A percentile compares a stretch with the other conserved stretches of the same genome.
phyloP scores from a whole-genome alignment of 345 rosid species.

The Conringia planisiliqua region DNA sequence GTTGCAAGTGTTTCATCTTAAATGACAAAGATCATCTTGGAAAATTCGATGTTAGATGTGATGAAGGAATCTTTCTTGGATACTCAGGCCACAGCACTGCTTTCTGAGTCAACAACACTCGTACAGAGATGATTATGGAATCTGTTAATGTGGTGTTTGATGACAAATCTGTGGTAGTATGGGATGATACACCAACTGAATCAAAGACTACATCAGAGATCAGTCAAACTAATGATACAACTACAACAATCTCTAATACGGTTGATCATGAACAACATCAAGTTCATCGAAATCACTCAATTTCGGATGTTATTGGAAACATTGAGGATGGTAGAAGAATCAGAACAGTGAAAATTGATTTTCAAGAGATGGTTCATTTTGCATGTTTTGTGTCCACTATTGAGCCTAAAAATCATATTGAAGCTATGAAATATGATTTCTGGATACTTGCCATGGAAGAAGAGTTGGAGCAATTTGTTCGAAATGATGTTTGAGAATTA shows the following conservation, averaged over 20 bases:
- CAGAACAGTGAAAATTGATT: neutral
- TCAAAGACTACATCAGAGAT: too few species aligned
- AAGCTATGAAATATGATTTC: neutral
- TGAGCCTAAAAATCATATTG: neutral
- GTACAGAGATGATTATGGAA: rapidly evolving
- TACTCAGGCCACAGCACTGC: neutral
- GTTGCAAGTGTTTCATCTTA: neutral
- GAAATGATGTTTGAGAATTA: neutral
- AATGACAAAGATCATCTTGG: neutral
- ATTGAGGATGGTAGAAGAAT: neutral
- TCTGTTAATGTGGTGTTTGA: neutral
- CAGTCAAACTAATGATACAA: too few species aligned
- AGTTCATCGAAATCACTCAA: neutral
- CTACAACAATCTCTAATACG: too few species aligned
- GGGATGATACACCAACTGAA: too few species aligned
- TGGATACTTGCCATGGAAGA: neutral
- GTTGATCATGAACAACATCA: too few species aligned
- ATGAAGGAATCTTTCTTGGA: neutral
- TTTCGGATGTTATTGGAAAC: neutral
- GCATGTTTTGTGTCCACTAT: neutral
- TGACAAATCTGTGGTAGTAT: rapidly evolving
- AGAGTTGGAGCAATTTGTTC: neutral
- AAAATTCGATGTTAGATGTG: neutral
- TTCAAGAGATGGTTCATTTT: neutral
- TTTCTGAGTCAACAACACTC: neutral